Base-by-base conservation (phyloP, 176 grass and related monocot genomes). In the Oryza longistaminata region DNA sequence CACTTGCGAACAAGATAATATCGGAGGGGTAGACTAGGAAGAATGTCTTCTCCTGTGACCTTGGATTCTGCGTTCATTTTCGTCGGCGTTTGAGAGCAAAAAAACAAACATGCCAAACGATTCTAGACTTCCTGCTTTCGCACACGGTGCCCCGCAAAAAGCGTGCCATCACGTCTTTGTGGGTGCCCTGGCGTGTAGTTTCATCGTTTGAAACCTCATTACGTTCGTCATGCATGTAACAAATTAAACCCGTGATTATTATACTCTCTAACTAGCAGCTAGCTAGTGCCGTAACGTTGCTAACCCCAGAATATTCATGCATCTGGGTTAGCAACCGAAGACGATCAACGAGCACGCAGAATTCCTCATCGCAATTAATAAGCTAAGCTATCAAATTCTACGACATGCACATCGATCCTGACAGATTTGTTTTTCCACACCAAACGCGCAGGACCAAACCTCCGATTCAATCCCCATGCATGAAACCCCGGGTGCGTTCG, bases 31-130 rank as follows among this genome's bases (percentile, higher is more conserved):
- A 49, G n/a, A 7, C 2, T 16, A 48, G 34, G 3, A 80, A 48
- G 2, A 21, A 10, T 17, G 44, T 5, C 9, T 44, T 13, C 6
- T 15, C 42, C 45, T 6, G 16, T 26, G 19, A 29, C 22, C 40
- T 79, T 44, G 74, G 29, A 26, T 19, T 73, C 35, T 74, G 0
- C 65, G 24, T 37, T 66, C 35, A 5, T 33, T 29, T 9, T 3
- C 10, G 42, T 43, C 55, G 15, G 3, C 21, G 42, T 31, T 12
- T 24, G 17, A 21, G 9, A 40, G 7, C 2, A 48, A 9, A 39
- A 15, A 29, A 64, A 49, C 6, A 40, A 81, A 37, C 64, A 48
- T 17, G 87, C 70, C 71, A 50, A 85, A 89, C 77, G 27, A 24
- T 67, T 4, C 2, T 0, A 35, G 77, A 85, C 29, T 89, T 85